These are phyloP conservation scores for Lodderomyces oxycetoniae DNA, from an alignment of 1,139 yeast species.

Conservation along the genomic window DNA sequence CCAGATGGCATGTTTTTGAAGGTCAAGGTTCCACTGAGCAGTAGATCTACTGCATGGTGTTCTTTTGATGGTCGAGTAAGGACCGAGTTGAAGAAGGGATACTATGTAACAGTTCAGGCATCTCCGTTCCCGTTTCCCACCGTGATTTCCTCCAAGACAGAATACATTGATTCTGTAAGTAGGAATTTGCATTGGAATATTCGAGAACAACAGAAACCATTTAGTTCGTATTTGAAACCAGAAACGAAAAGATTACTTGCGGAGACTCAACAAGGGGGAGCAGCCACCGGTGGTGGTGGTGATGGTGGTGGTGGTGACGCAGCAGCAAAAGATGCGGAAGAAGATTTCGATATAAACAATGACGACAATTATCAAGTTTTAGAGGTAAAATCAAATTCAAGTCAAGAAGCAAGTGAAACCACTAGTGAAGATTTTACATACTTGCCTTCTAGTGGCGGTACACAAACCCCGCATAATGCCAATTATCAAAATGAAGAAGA, in stretches of 20 bases:
- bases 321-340: slow-evolving; percentile 16
- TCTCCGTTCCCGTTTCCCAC: slow-evolving; percentile 86
- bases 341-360: slow-evolving; percentile 28
- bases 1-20: slow-evolving; percentile 82
- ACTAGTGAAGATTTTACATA: slow-evolving; percentile 18
- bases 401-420: slow-evolving; percentile 14
- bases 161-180: slow-evolving; percentile 78
- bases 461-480: slow-evolving; percentile 27
- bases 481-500: slow-evolving; percentile 27
- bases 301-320: slow-evolving; percentile 10
- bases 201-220: slow-evolving; percentile 76
- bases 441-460: slow-evolving; percentile 27
- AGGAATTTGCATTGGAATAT: slow-evolving; percentile 84
- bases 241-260: slow-evolving; percentile 10
- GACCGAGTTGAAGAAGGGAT: slow-evolving; percentile 66
- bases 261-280: slow-evolving; percentile 5
- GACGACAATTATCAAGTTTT: slow-evolving; percentile 18
- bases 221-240: slow-evolving; percentile 22
- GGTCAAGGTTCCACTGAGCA: slow-evolving; percentile 64
- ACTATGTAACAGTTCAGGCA: slow-evolving; percentile 72
- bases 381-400: slow-evolving; percentile 4
- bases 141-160: slow-evolving; percentile 67
- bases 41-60: slow-evolving; percentile 84
- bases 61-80: slow-evolving; percentile 83
- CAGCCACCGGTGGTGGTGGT: background rate